Evolutionary conservation across 805 yeast species (phyloP).

Genomic region (Schizosaccharomyces cryophilus): DNA sequence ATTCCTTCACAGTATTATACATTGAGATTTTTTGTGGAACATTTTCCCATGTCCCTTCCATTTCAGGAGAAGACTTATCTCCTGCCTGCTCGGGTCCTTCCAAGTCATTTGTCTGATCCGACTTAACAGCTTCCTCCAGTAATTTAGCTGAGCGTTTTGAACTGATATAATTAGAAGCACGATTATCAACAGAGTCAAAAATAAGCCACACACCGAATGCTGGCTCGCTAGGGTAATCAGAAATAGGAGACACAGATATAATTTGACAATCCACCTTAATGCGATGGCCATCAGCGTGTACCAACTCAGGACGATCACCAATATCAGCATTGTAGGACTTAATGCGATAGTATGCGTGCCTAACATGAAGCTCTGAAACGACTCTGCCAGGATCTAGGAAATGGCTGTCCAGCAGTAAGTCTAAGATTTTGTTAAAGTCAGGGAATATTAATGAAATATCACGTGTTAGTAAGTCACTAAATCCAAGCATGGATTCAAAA

Average conservation of each 20-base stretch:
- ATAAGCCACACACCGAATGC: neutral
- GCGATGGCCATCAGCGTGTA: neutral
- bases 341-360: neutral
- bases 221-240: neutral
- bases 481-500: neutral
- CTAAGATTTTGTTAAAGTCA: neutral
- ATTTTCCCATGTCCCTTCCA: neutral
- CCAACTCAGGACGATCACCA: neutral
- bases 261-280: neutral
- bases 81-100: neutral
- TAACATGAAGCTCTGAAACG: neutral
- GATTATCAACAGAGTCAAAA: neutral
- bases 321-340: neutral
- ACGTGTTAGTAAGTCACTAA: neutral
- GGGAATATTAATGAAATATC: neutral
- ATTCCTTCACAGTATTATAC: slow-evolving; percentile 41
- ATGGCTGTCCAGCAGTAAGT: neutral
- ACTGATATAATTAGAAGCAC: neutral
- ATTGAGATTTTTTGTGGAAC: slow-evolving; percentile 24
- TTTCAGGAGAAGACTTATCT: neutral
- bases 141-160: neutral
- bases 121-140: neutral
- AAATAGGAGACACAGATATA: neutral
- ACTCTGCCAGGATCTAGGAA: neutral
- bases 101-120: neutral